A percentile compares a stretch with the other conserved stretches of the same genome.
Conservation (phyloP, 2,329 filamentous ascomycete species). For the Stagonosporopsis cucurbitacearum region DNA sequence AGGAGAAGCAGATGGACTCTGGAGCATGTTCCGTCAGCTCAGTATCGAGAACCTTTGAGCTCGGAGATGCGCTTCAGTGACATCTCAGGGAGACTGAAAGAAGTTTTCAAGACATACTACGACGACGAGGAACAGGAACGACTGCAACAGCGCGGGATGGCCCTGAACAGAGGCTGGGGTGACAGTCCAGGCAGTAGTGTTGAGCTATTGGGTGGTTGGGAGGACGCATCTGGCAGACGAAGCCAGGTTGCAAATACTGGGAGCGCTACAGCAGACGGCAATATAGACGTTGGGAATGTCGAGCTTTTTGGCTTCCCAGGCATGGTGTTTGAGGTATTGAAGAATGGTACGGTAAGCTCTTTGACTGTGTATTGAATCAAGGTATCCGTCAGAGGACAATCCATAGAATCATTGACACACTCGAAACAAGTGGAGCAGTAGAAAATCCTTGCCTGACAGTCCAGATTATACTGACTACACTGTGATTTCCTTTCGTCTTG, state of each 20-base stretch:
- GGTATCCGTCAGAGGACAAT: neutral
- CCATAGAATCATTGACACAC: neutral
- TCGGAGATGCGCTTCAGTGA: conserved; percentile 71
- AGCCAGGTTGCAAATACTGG: conserved; percentile 43
- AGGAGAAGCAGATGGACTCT: conserved; percentile 88
- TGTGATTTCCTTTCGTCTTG: neutral
- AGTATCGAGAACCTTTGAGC: conserved; percentile 58
- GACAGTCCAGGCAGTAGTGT: conserved; percentile 90
- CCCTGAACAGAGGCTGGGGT: conserved; percentile 87
- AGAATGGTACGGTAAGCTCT: conserved; percentile 87
- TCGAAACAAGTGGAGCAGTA: neutral
- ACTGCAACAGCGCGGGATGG: conserved; percentile 70
- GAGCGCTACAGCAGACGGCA: conserved; percentile 52
- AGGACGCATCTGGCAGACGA: conserved; percentile 63
- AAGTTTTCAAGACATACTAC: conserved; percentile 73
- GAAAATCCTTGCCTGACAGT: neutral
- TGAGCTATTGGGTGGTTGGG: conserved; percentile 70
- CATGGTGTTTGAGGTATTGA: conserved; percentile 92
- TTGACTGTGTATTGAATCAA: conserved; percentile 79
- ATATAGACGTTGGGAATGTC: conserved; percentile 69
- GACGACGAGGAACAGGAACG: conserved; percentile 62
- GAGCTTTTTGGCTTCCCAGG: conserved; percentile 94
- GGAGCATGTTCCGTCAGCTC: conserved; percentile 52
- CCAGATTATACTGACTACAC: neutral
- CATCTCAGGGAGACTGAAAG: conserved; percentile 71